These are phyloP conservation scores for Leptodermis oblonga DNA, from an alignment of 257 asterid species.

Conservation along the genomic window DNA sequence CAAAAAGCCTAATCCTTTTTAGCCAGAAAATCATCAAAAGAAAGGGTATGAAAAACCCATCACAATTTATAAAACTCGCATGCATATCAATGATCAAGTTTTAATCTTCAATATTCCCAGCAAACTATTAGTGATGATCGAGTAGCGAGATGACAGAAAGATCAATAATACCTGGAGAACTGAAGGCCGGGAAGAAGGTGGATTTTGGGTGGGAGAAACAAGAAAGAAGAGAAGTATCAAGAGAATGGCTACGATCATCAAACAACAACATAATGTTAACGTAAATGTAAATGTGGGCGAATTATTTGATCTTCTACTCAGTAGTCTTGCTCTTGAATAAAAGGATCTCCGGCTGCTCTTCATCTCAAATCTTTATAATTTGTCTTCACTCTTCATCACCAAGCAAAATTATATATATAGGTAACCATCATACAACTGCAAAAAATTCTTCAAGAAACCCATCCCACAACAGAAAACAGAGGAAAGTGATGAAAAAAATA, in stretches of 20 bases:
- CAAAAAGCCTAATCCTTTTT: too few species aligned
- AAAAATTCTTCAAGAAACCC: too few species aligned
- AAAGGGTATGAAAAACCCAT: neutral
- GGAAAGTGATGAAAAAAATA: neutral
- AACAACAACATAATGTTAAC: neutral
- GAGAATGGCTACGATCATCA: neutral
- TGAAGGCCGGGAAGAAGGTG: neutral
- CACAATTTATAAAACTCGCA: neutral
- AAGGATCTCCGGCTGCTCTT: conserved; percentile 7
- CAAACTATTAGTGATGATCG: too few species aligned
- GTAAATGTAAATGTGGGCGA: neutral
- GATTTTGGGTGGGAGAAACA: neutral
- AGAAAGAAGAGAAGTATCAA: conserved; percentile 1
- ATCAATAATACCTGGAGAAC: conserved; percentile 8
- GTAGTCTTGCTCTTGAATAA: conserved; percentile 3
- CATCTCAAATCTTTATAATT: neutral
- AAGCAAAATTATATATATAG: too few species aligned
- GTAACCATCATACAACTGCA: too few species aligned
- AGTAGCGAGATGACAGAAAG: neutral
- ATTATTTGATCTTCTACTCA: neutral
- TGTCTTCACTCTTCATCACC: too few species aligned
- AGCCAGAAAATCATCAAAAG: too few species aligned
- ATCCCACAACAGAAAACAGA: neutral
- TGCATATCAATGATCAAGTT: neutral
- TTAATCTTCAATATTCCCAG: too few species aligned